phyloP scores from a whole-genome alignment of 208 protist species.

The Trypanosoma mega region DNA sequence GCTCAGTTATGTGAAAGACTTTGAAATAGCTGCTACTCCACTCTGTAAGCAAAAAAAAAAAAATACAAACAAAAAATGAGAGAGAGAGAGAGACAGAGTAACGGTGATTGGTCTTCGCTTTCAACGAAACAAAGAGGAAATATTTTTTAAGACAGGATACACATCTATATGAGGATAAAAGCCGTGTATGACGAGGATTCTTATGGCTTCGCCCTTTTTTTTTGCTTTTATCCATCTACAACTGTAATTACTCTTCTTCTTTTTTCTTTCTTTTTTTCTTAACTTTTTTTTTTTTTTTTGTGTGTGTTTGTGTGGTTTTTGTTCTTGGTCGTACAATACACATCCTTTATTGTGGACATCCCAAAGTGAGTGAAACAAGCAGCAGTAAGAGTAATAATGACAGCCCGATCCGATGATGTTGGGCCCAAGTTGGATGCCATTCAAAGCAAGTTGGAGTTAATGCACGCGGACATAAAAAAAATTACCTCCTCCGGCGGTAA shows the following conservation, averaged over 20 bases:
- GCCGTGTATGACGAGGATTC: no score
- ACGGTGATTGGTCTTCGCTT: no score
- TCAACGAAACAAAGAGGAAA: no score
- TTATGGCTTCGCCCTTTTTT: background rate
- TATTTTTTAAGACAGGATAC: no score
- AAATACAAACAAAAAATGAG: no score
- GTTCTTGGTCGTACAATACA: background rate
- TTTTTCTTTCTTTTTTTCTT: conserved; percentile 12
- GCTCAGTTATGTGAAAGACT: no score
- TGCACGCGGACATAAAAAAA: conserved; percentile 57
- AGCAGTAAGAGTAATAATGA: conserved; percentile 11
- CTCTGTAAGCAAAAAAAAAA: no score
- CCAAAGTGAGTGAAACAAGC: no score
- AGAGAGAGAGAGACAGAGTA: no score
- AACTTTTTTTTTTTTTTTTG: background rate
- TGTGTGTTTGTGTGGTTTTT: conserved; percentile 19
- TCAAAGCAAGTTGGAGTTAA: conserved; percentile 41
- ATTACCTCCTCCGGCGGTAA: conserved; percentile 3
- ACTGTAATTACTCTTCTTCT: conserved; percentile 4
- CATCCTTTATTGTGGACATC: conserved; percentile 5
- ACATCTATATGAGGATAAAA: no score
- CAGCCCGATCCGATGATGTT: conserved; percentile 7
- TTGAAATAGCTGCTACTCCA: no score
- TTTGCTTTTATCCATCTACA: conserved; percentile 8
- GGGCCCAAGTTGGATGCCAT: conserved; percentile 47